Conservation (phyloP, 169 alveolate genomes). For the Plasmodium coatneyi region DNA sequence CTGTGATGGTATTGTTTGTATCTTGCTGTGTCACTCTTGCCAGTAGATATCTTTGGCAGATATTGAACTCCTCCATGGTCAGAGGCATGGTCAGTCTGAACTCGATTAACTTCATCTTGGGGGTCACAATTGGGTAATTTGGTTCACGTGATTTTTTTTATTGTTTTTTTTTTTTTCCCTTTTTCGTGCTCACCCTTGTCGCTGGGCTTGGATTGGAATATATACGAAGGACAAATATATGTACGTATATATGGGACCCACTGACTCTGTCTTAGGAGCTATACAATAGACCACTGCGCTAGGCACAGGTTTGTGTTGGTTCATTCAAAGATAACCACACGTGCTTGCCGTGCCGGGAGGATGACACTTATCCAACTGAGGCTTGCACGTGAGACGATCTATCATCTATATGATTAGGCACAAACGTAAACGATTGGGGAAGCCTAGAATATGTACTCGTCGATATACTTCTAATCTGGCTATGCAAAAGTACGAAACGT, state of each 20-base stretch:
- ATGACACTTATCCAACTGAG: background rate
- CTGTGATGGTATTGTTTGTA: background rate
- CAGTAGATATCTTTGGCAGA: conserved; percentile 76
- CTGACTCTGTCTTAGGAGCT: background rate
- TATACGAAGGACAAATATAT: background rate
- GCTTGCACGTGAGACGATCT: background rate
- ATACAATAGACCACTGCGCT: background rate
- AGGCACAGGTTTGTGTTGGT: background rate
- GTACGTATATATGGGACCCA: background rate
- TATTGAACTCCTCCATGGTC: conserved; percentile 76
- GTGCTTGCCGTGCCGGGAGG: background rate
- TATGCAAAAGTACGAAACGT: background rate
- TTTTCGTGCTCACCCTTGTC: background rate
- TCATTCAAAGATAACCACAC: background rate
- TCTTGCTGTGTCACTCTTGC: conserved; percentile 78
- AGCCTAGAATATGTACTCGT: background rate
- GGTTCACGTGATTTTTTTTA: background rate
- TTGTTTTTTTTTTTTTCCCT: background rate
- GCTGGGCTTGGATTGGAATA: background rate
- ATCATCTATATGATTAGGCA: background rate
- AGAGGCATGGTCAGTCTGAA: conserved; percentile 79
- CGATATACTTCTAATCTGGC: background rate
- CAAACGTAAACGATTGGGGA: background rate
- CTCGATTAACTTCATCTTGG: conserved; percentile 68
- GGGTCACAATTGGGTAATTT: background rate